These are phyloP conservation scores for Xeromyces bisporus DNA, from an alignment of 495 filamentous ascomycete genomes.

Conservation along the genomic window DNA sequence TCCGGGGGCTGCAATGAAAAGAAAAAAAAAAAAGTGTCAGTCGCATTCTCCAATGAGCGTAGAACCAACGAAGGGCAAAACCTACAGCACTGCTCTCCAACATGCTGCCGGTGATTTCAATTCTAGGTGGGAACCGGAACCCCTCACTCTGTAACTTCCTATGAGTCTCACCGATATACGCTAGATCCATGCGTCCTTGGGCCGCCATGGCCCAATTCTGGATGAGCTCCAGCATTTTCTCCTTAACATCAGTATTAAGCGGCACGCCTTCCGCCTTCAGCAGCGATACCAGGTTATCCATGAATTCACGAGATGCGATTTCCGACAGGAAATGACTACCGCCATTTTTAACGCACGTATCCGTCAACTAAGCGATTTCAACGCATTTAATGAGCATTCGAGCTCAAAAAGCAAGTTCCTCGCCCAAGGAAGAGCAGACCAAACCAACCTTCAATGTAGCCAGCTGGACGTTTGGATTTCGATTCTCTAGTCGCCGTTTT, in stretches of 20 bases:
- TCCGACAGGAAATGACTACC: slow-evolving; percentile 90
- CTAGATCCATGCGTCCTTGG: slow-evolving; percentile 66
- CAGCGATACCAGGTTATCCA: slow-evolving; percentile 88
- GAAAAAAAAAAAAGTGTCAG: not conserved
- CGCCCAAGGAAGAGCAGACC: not conserved
- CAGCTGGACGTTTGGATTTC: slow-evolving; percentile 90
- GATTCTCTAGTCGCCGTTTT: slow-evolving; percentile 84
- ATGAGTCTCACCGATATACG: slow-evolving; percentile 80
- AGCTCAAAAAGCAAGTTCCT: not conserved
- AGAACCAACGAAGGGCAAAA: slow-evolving; percentile 7
- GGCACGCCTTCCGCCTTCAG: slow-evolving; percentile 63
- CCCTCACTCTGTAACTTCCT: slow-evolving; percentile 64
- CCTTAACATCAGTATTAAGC: slow-evolving; percentile 68
- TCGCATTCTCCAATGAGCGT: not conserved
- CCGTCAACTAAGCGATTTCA: slow-evolving; percentile 47
- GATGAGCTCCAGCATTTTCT: slow-evolving; percentile 81
- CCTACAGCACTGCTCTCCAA: slow-evolving; percentile 88
- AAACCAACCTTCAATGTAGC: slow-evolving; percentile 67
- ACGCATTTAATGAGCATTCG: not conserved
- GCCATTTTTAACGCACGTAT: slow-evolving; percentile 97
- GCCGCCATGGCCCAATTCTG: slow-evolving; percentile 87
- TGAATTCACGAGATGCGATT: slow-evolving; percentile 91
- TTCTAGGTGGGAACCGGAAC: slow-evolving; percentile 74
- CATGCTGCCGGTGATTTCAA: slow-evolving; percentile 83
- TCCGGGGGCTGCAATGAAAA: slow-evolving; percentile 58